Evolutionary conservation across 805 yeast species (phyloP).

Genomic region (Candida hungchunana): DNA sequence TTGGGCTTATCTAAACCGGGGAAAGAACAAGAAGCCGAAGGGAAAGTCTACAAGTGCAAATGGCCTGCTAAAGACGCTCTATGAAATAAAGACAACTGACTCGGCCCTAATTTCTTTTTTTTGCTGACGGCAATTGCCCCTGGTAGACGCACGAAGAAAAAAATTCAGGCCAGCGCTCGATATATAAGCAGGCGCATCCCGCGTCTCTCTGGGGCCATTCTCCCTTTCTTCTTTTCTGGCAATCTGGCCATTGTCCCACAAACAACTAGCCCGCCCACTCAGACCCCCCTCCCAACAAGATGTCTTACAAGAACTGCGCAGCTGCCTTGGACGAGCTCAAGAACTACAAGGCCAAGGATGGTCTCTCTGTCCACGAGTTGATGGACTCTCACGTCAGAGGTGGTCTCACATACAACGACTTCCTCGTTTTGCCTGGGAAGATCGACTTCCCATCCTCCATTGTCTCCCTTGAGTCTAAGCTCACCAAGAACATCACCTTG

Average conservation of each 20-base stretch:
- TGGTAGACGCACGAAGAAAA: constrained; percentile 5
- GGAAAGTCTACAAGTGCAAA: too few species aligned
- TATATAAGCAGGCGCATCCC: constrained; percentile 8
- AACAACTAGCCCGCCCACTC: constrained; percentile 10
- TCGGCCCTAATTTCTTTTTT: too few species aligned
- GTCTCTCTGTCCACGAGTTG: constrained; percentile 74
- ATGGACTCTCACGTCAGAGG: constrained; percentile 91
- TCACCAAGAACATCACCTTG: constrained; percentile 88
- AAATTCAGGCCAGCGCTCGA: constrained; percentile 1
- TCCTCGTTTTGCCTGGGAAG: constrained; percentile 92
- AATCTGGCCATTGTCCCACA: constrained; percentile 27
- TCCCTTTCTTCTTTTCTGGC: constrained; percentile 23
- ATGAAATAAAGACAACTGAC: too few species aligned
- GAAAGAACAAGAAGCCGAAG: too few species aligned
- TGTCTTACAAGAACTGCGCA: constrained; percentile 39
- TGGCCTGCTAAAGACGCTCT: too few species aligned
- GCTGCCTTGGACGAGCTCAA: constrained; percentile 67
- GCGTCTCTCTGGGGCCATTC: constrained; percentile 1
- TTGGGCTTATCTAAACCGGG: too few species aligned
- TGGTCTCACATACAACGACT: constrained; percentile 96
- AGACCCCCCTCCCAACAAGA: constrained; percentile 5
- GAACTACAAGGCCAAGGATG: constrained; percentile 71
- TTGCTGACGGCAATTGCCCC: too few species aligned
- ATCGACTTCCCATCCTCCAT: constrained; percentile 78
- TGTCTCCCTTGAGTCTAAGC: constrained; percentile 76